These are phyloP conservation scores for Ophiostoma quercus DNA, from an alignment of 2,329 filamentous ascomycete genomes.

Conservation along the genomic window DNA sequence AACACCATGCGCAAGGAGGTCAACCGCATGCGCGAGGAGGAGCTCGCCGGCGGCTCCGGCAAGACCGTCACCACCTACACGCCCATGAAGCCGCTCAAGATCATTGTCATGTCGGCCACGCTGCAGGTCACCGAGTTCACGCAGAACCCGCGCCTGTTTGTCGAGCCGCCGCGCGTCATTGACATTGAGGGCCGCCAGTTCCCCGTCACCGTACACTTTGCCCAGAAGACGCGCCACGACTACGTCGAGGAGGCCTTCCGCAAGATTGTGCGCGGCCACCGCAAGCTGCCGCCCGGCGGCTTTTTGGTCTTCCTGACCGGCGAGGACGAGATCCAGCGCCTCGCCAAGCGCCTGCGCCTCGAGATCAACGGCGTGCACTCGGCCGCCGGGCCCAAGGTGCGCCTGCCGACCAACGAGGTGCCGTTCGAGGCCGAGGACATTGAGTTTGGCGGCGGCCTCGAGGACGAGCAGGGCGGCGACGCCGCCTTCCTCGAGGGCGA, in stretches of 20 bases:
- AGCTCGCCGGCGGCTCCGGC: not conserved
- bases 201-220: slow-evolving; percentile 83
- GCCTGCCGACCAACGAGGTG: slow-evolving; percentile 69
- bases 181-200: slow-evolving; percentile 90
- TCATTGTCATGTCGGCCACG: slow-evolving; percentile 98
- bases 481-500: slow-evolving; percentile 6
- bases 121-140: slow-evolving; percentile 86
- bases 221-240: slow-evolving; percentile 73
- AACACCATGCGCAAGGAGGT: slow-evolving; percentile 76
- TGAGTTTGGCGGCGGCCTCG: slow-evolving; percentile 61
- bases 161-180: slow-evolving; percentile 71
- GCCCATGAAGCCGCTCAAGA: slow-evolving; percentile 70
- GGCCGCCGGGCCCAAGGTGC: slow-evolving; percentile 59
- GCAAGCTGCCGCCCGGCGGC: slow-evolving; percentile 81
- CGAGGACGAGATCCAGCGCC: slow-evolving; percentile 78
- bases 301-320: slow-evolving; percentile 94
- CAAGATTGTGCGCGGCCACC: slow-evolving; percentile 82
- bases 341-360: slow-evolving; percentile 74
- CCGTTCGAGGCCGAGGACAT: slow-evolving; percentile 82
- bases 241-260: slow-evolving; percentile 86
- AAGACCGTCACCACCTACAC: slow-evolving; percentile 34
- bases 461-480: slow-evolving; percentile 16
- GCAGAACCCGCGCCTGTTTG: slow-evolving; percentile 74
- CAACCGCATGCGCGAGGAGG: slow-evolving; percentile 16
- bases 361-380: slow-evolving; percentile 56